phyloP scores from a whole-genome alignment of 163 green algal species.

The Coccomyxa subellipsoidea region DNA sequence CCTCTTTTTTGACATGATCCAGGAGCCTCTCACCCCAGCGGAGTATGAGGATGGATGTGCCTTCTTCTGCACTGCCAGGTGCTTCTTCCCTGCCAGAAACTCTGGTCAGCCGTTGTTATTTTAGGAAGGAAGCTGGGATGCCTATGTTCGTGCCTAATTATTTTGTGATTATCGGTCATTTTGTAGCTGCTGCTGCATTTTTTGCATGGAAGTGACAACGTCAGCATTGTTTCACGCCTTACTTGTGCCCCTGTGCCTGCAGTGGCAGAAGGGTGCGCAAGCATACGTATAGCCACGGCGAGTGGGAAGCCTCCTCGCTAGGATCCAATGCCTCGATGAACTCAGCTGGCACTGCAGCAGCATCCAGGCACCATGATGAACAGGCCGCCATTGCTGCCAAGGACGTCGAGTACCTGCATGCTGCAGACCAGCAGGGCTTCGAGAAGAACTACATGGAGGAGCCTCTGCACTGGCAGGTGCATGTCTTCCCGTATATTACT shows the following conservation, averaged over 20 bases:
- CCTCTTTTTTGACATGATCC: constrained; percentile 39
- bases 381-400: background rate
- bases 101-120: too few species aligned
- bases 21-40: constrained; percentile 44
- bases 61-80: constrained; percentile 13
- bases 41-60: background rate
- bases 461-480: background rate
- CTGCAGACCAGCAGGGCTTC: background rate
- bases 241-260: too few species aligned
- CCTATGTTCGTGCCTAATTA: too few species aligned
- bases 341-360: background rate
- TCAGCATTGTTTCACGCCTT: too few species aligned
- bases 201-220: too few species aligned
- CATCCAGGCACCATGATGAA: background rate
- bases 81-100: too few species aligned
- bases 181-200: too few species aligned
- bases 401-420: constrained; percentile 1
- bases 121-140: too few species aligned
- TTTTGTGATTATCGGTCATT: too few species aligned
- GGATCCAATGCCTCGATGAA: background rate
- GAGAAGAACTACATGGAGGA: background rate
- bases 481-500: too few species aligned
- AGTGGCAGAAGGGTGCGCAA: background rate
- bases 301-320: background rate
- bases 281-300: background rate